A percentile compares a stretch with the other conserved stretches of the same genome.
Evolutionary conservation across 768 basidiomycete species (phyloP).

Genomic region (Strobilomyces echinocephalus): DNA sequence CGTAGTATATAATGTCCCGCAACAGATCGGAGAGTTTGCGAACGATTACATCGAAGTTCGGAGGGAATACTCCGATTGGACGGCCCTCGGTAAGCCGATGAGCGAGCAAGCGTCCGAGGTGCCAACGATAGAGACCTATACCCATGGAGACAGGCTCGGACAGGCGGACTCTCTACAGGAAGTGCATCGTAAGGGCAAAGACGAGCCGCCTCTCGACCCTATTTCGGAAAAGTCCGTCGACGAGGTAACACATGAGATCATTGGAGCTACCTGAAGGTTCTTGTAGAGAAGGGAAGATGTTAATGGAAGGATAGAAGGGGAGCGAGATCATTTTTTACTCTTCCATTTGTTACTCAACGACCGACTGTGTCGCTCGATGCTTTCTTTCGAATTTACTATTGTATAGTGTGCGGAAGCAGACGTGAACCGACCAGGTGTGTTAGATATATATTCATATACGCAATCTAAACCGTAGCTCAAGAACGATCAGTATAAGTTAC

Average conservation of each 20-base stretch:
- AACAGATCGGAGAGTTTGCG: constrained; percentile 64
- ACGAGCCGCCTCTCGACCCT: constrained; percentile 13
- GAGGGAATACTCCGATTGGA: constrained; percentile 59
- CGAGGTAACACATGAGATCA: background rate
- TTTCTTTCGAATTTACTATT: no score
- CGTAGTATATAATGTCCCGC: background rate
- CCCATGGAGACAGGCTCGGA: constrained; percentile 38
- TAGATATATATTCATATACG: constrained; percentile 1
- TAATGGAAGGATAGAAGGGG: background rate
- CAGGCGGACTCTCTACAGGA: constrained; percentile 27
- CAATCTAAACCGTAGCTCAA: background rate
- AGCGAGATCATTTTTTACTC: no score
- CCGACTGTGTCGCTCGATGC: background rate
- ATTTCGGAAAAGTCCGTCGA: constrained; percentile 15
- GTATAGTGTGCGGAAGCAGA: no score
- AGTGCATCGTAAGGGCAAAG: background rate
- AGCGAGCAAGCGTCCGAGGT: constrained; percentile 5
- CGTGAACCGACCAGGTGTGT: no score
- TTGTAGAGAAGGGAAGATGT: background rate
- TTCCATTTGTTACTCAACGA: background rate
- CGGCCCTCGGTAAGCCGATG: constrained; percentile 21
- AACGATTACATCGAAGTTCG: constrained; percentile 67
- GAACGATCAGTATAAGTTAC: background rate
- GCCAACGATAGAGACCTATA: constrained; percentile 8
- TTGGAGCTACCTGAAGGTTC: background rate